Conservation (phyloP, 768 basidiomycete species). For the Hygrophoropsis aurantiaca region DNA sequence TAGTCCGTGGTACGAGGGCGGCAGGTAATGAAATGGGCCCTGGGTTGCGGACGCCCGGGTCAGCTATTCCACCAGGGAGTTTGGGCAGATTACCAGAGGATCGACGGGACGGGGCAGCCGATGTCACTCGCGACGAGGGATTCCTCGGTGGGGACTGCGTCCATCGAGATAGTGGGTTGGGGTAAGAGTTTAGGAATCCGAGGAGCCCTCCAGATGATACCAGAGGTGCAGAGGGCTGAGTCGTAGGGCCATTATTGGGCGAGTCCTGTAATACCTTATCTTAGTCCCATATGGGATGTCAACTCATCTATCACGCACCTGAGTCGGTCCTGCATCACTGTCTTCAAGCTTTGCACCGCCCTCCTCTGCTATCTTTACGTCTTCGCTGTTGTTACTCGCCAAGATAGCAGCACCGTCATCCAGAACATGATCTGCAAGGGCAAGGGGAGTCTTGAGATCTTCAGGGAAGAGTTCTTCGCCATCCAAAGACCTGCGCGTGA, state of each 20-base stretch:
- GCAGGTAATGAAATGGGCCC: background rate
- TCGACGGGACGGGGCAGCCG: constrained; percentile 20
- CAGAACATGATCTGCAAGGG: constrained; percentile 58
- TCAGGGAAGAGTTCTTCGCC: constrained; percentile 59
- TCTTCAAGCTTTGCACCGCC: constrained; percentile 16
- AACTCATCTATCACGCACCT: constrained; percentile 24
- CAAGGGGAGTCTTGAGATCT: constrained; percentile 60
- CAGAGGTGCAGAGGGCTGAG: constrained; percentile 17
- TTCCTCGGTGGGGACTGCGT: constrained; percentile 28
- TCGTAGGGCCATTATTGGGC: constrained; percentile 21
- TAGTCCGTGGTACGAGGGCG: constrained; percentile 4
- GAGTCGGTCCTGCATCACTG: constrained; percentile 13
- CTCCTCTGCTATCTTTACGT: constrained; percentile 17
- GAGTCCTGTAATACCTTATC: constrained; percentile 16
- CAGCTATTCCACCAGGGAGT: constrained; percentile 30
- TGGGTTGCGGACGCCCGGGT: constrained; percentile 6
- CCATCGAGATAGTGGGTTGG: constrained; percentile 57
- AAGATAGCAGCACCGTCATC: constrained; percentile 34
- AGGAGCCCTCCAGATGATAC: constrained; percentile 45
- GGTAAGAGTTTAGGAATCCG: constrained; percentile 61
- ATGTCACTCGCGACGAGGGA: constrained; percentile 17
- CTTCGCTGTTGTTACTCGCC: constrained; percentile 11
- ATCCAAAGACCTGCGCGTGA: constrained; percentile 44
- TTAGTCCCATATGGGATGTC: background rate
- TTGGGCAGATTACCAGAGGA: constrained; percentile 22